Evolutionary conservation across 2,329 filamentous ascomycete genomes (phyloP), one percentile per base, ranked within the genome.

Genomic region (Sporothrix variecibatus): DNA sequence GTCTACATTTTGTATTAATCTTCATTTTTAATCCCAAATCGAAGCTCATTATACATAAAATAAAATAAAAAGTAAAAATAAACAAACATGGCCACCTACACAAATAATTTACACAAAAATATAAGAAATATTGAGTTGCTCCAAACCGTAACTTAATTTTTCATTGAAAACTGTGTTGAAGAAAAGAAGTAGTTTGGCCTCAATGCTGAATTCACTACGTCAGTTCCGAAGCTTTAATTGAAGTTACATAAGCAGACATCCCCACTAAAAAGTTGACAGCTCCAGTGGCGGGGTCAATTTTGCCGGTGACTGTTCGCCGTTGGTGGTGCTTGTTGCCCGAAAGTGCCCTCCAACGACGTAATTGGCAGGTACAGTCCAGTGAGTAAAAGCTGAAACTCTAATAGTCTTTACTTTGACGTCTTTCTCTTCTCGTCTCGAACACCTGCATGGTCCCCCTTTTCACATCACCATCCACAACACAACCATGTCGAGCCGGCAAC

Each of bases 401-500:
- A 65, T 43, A 20, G 20, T 12, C 40, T 12, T 5, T 12, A 49
- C 15, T 17, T 46, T 67, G 2, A 28, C 40, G 31, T 46, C 43
- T 49, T 43, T 43, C 40, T 43, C 40, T 20, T 49, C 43, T 49
- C 15, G 12, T 17, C 43, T 49, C 8, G 8, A 34, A 34, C 43
- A 43, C 20, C 62, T 26, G 62, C 40, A 8, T 28, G 20, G 38
- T 15, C 38, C 46, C 11, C n/a, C 7, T 43, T 28, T 34, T 28
- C 43, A 28, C 11, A 65, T 28, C 58, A 40, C 31, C 58, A 64
- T 8, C 40, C 9, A 46, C 38, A 67, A 28, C n/a, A 12, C 38
- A 46, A 56, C 38, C 53, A 88, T 88, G 86, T 87, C 86, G 26
- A 87, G 82, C 73, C 81, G 86, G 65, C 86, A 88, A 76, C 79